Evolutionary conservation across 140 eudicot species (phyloP).

Genomic region (Erigeron philadelphicus): DNA sequence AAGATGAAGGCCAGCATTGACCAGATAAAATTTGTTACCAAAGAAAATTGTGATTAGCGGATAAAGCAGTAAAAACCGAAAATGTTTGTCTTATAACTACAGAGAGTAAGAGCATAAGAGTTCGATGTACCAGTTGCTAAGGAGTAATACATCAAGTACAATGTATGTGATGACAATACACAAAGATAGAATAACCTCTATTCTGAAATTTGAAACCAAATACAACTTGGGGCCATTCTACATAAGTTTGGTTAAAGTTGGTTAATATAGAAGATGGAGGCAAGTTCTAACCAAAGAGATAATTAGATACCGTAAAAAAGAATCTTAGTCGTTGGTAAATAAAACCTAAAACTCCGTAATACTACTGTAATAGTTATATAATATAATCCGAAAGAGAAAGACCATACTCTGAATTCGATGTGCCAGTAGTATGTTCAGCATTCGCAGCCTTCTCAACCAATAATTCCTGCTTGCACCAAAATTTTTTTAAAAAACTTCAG

Average conservation of each 20-base stretch:
- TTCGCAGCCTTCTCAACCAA: slow-evolving; percentile 58
- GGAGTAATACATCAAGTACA: background rate
- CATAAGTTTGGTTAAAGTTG: too few species aligned
- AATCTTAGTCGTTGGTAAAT: too few species aligned
- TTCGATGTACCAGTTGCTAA: too few species aligned
- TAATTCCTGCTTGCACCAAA: slow-evolving; percentile 56
- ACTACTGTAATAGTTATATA: too few species aligned
- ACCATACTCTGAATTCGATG: slow-evolving; percentile 42
- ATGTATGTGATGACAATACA: background rate
- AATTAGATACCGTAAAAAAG: too few species aligned
- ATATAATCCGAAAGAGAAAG: slow-evolving; percentile 1
- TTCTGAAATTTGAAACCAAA: background rate
- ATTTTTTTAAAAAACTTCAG: background rate
- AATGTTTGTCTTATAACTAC: background rate
- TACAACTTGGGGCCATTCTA: too few species aligned
- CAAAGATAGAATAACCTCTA: background rate
- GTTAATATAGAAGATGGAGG: too few species aligned
- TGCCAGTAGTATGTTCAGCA: slow-evolving; percentile 39
- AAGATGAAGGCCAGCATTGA: background rate
- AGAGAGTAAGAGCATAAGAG: background rate
- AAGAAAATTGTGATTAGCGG: background rate
- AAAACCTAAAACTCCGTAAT: too few species aligned
- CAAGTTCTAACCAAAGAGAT: too few species aligned
- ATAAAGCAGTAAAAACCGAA: background rate
- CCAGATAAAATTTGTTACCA: background rate